Percentiles rank a stretch among this genome's conserved stretches.
Evolutionary conservation across 1,139 yeast genomes (phyloP).

Genomic region (Hanseniaspora gamundiae): DNA sequence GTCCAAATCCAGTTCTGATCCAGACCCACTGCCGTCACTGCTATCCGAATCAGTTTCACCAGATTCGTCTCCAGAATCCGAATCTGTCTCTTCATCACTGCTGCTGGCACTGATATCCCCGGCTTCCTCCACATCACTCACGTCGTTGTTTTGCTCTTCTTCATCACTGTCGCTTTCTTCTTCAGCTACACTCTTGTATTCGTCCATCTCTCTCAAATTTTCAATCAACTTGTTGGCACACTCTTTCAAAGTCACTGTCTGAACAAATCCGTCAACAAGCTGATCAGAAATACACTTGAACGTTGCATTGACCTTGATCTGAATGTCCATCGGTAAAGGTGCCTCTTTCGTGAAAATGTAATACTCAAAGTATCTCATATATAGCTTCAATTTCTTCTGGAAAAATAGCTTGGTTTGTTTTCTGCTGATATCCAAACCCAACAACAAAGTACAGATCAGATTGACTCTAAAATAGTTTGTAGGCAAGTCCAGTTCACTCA

Average conservation of each 20-base stretch:
- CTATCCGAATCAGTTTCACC: conserved; percentile 13
- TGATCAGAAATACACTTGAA: conserved; percentile 18
- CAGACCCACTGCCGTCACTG: conserved; percentile 12
- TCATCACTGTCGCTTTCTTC: conserved; percentile 15
- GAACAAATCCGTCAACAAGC: conserved; percentile 24
- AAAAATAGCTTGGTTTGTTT: conserved; percentile 11
- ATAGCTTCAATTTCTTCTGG: conserved; percentile 30
- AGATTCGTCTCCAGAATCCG: conserved; percentile 10
- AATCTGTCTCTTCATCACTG: conserved; percentile 8
- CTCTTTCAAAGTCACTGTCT: conserved; percentile 32
- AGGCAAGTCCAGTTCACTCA: conserved; percentile 42
- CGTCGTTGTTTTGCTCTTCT: conserved; percentile 11
- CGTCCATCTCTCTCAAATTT: conserved; percentile 14
- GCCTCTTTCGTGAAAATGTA: conserved; percentile 54
- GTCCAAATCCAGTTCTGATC: conserved; percentile 11
- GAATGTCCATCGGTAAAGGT: conserved; percentile 57
- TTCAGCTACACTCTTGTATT: conserved; percentile 14
- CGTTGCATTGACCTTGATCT: conserved; percentile 39
- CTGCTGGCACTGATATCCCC: conserved; percentile 20
- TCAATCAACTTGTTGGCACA: conserved; percentile 30
- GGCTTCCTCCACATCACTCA: conserved; percentile 11
- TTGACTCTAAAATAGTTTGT: conserved; percentile 65
- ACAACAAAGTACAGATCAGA: conserved; percentile 33
- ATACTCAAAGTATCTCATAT: conserved; percentile 58
- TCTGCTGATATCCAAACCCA: conserved; percentile 12